A percentile compares a stretch with the other conserved stretches of the same genome.
Evolutionary conservation across 1,139 yeast genomes (phyloP).

Genomic region (Hyphopichia buzzinii): DNA sequence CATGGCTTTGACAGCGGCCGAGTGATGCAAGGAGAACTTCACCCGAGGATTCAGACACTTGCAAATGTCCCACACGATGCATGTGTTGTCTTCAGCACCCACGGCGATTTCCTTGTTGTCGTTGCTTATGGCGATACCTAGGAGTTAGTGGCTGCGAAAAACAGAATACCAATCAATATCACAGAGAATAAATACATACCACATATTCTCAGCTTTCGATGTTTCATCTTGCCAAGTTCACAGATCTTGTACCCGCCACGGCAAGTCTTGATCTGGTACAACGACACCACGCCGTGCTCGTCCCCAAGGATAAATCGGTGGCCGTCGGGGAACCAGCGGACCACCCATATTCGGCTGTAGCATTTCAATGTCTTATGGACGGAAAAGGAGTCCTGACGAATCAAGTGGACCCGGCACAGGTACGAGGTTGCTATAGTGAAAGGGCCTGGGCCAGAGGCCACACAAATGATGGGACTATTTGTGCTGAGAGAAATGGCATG

Average conservation of each 20-base stretch:
- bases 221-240: conserved; percentile 41
- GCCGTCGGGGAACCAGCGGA: conserved; percentile 58
- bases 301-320: conserved; percentile 60
- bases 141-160: conserved; percentile 7
- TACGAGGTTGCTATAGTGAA: conserved; percentile 61
- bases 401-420: too few relatives aligned
- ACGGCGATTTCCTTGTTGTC: conserved; percentile 54
- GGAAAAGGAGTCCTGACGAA: too few relatives aligned
- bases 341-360: conserved; percentile 50
- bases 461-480: neutral
- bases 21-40: conserved; percentile 42
- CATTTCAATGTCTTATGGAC: conserved; percentile 6
- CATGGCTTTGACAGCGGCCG: conserved; percentile 44
- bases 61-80: conserved; percentile 63
- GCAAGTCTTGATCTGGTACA: conserved; percentile 24
- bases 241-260: neutral
- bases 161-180: neutral
- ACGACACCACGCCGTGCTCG: conserved; percentile 59
- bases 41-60: conserved; percentile 40
- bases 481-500: neutral
- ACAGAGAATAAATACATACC: conserved; percentile 41
- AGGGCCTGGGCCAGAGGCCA: conserved; percentile 34
- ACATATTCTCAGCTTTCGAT: conserved; percentile 68
- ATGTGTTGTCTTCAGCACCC: conserved; percentile 73
- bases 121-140: conserved; percentile 54